Base-by-base conservation (phyloP, 2,329 filamentous ascomycete genomes). In the Ophiostoma angusticollis region DNA sequence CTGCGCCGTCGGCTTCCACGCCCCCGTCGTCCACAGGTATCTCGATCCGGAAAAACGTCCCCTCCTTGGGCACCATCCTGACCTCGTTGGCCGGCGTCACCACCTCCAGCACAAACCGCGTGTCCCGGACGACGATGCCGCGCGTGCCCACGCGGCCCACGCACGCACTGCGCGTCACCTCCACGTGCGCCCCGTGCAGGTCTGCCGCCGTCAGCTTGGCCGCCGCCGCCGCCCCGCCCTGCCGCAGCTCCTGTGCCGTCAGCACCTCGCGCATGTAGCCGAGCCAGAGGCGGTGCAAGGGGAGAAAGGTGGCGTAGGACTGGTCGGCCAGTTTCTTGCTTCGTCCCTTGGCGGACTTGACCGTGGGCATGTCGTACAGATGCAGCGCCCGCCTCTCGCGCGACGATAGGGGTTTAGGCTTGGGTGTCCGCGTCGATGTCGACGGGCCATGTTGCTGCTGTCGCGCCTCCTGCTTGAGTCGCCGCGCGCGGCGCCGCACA, bases 121-220 rank as follows among this genome's bases (percentile, higher is more conserved):
- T 80, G 62, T 98, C 91, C 55, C 84, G 78, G 29, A 95, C 76
- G 44, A 96, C 82, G 50, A 96, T 89, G 13, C 91, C 91, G 50
- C 68, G 74, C 39, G 89, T 60, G 0, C 91, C 89, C 1, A 98
- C 87, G 13, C 89, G 69, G 39, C 82, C 78, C 13, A 80, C 73
- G 56, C 87, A 95, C 22, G 73, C 63, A 57, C 86, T 91, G 50
- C 87, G 64, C 40, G 89, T 81, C 17, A 96, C 84, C 60, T 86
- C 77, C 16, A 95, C 58, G 49, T 77, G 65, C 13, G 89, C 87
- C 2, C 91, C 91, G 56, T 96, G 87, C 52, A 86, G 89, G 59
- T 98, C 91, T 2, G 87, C 89, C 41, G 80, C 84, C 31, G 74
- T 78, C 24, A 98, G 63, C 58, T 91, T 82, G 5, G 81, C 80